Evolutionary conservation across 805 yeast genomes (phyloP).

Genomic region (Alloascoidea africana): DNA sequence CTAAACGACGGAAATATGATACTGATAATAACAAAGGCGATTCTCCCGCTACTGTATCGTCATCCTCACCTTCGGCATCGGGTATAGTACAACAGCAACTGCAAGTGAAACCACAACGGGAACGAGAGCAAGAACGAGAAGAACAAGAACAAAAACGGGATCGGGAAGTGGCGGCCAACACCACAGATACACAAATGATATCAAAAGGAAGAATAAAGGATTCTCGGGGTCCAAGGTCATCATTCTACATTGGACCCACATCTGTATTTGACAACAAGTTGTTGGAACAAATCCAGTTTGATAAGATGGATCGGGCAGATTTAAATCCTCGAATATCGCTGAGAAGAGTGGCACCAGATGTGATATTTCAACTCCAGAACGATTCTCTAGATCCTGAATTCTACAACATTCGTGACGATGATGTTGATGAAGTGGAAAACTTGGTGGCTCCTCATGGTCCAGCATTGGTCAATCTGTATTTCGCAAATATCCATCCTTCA

Average conservation of each 20-base stretch:
- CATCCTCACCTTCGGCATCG: neutral
- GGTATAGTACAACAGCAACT: no score
- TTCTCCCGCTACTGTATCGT: neutral
- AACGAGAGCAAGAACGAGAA: neutral
- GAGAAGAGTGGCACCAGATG: constrained; percentile 63
- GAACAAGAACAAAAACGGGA: neutral
- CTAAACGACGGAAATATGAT: neutral
- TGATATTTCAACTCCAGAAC: constrained; percentile 54
- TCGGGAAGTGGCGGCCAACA: neutral
- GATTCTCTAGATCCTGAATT: no score
- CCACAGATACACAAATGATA: no score
- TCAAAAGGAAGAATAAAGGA: constrained; percentile 53
- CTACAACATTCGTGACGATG: no score
- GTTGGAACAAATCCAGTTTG: constrained; percentile 45
- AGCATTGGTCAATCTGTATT: constrained; percentile 16
- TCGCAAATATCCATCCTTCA: constrained; percentile 6
- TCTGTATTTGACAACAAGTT: constrained; percentile 67
- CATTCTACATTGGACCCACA: constrained; percentile 80
- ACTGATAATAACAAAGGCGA: neutral
- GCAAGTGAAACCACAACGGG: neutral
- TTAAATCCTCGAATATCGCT: constrained; percentile 50
- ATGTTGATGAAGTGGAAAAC: constrained; percentile 71
- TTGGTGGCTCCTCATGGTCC: constrained; percentile 90
- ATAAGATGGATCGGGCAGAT: constrained; percentile 70
- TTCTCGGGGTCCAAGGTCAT: constrained; percentile 81